Evolutionary conservation across 2,329 filamentous ascomycete genomes (phyloP), one percentile per base, ranked within the genome.

Genomic region (Ophiostoma sp.): DNA sequence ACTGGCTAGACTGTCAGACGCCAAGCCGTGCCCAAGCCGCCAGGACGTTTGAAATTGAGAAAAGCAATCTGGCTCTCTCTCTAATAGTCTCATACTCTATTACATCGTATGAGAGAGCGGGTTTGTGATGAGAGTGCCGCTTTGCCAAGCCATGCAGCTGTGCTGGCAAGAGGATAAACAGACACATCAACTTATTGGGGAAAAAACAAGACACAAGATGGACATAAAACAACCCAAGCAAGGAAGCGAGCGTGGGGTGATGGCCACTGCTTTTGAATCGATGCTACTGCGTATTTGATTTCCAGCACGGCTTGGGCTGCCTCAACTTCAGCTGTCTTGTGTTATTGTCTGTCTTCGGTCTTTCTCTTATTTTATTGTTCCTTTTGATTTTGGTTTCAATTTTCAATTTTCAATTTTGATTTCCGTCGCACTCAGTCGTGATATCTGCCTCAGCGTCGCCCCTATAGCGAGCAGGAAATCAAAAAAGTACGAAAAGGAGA

Each of bases 11-110:
- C 23, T 4, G 52, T 57, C 23, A 57, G 52, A 57, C 52, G 52
- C 52, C 52, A 57, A 27, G 52, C n/a, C 23, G n/a, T 57, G 52
- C 52, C 52, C 52, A 57, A 57, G 52, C 52, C 52, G 23, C 52
- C 52, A 54, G 52, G 15, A 27, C 52, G 27, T 57, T 27, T 31
- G 52, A 57, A 57, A 23, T 57, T 27, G 52, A 57, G 27, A 57
- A 57, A n/a, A n/a, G n/a, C n/a, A n/a, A n/a, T n/a, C n/a, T n/a
- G n/a, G n/a, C n/a, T n/a, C n/a, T n/a, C n/a, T n/a, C n/a, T n/a
- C n/a, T n/a, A n/a, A n/a, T n/a, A n/a, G n/a, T n/a, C n/a, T n/a
- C n/a, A n/a, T n/a, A n/a, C n/a, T n/a, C n/a, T 23, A 23, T 6
- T 27, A 31, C 27, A 31, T 31, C 27, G 27, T 31, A 31, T 3